Percentiles rank a stretch among this genome's conserved stretches.
These are phyloP conservation scores for Nakaseomyces bracarensis DNA, from an alignment of 1,139 yeast species.

Conservation along the genomic window DNA sequence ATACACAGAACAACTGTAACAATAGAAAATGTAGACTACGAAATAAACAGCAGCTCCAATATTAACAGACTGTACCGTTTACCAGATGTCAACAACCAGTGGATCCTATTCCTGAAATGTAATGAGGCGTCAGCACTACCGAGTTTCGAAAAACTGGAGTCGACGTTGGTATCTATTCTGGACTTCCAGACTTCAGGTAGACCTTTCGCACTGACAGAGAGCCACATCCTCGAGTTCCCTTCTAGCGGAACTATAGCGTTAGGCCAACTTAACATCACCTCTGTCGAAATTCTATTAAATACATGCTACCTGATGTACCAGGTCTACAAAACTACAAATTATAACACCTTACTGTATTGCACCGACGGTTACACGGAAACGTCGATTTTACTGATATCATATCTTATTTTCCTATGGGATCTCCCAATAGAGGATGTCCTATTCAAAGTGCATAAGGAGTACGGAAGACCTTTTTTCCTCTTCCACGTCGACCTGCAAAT, in stretches of 20 bases:
- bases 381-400: slow-evolving; percentile 63
- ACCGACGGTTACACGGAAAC: slow-evolving; percentile 92
- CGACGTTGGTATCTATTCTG: background rate
- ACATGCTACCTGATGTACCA: slow-evolving; percentile 39
- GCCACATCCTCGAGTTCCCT: slow-evolving; percentile 46
- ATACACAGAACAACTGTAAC: slow-evolving; percentile 2
- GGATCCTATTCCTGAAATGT: slow-evolving; percentile 40
- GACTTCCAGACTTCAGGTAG: background rate
- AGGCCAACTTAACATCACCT: slow-evolving; percentile 46
- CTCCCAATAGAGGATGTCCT: slow-evolving; percentile 42
- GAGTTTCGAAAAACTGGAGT: slow-evolving; percentile 13
- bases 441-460: slow-evolving; percentile 50
- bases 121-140: slow-evolving; percentile 43
- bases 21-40: slow-evolving; percentile 13
- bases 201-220: background rate
- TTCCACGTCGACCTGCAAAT: slow-evolving; percentile 69
- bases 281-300: slow-evolving; percentile 49
- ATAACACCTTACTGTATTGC: slow-evolving; percentile 50
- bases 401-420: slow-evolving; percentile 58
- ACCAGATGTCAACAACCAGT: slow-evolving; percentile 32
- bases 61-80: slow-evolving; percentile 25
- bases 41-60: slow-evolving; percentile 16
- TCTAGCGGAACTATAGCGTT: slow-evolving; percentile 75
- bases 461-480: slow-evolving; percentile 74
- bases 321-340: slow-evolving; percentile 14